Evolutionary conservation across 2,329 filamentous ascomycete genomes (phyloP).

Genomic region (Aspergillus eucalypticola): DNA sequence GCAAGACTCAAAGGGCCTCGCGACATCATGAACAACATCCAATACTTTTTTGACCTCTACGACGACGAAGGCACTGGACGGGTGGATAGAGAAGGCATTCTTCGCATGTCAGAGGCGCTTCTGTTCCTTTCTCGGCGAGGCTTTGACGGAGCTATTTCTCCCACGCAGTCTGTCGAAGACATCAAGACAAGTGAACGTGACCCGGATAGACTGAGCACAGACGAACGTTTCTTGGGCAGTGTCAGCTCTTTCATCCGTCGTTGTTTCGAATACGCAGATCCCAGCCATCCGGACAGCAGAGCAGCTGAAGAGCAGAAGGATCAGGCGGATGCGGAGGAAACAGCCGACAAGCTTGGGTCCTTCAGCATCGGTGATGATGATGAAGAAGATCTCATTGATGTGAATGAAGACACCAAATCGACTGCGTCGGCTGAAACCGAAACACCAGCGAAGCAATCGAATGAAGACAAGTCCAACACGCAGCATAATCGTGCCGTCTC

Average conservation of each 20-base stretch:
- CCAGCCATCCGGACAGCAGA: constrained; percentile 69
- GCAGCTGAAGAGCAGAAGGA: constrained; percentile 25
- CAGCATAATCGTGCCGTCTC: constrained; percentile 61
- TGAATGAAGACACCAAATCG: constrained; percentile 36
- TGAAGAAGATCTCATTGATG: constrained; percentile 48
- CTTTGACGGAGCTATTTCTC: constrained; percentile 71
- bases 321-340: constrained; percentile 28
- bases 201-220: constrained; percentile 60
- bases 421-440: constrained; percentile 22
- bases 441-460: constrained; percentile 17
- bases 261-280: constrained; percentile 97
- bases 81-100: constrained; percentile 91
- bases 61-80: constrained; percentile 89
- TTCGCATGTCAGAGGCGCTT: constrained; percentile 90
- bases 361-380: constrained; percentile 79
- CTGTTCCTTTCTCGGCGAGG: constrained; percentile 89
- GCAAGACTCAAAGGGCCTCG: constrained; percentile 88
- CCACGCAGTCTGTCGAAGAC: constrained; percentile 61
- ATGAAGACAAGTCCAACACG: constrained; percentile 30
- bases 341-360: constrained; percentile 51
- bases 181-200: constrained; percentile 46
- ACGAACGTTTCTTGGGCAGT: constrained; percentile 87
- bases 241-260: constrained; percentile 94
- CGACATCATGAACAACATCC: constrained; percentile 97
- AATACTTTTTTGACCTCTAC: constrained; percentile 96